Conservation (phyloP, 2,329 filamentous ascomycete genomes). For the Podosphaera xanthii region DNA sequence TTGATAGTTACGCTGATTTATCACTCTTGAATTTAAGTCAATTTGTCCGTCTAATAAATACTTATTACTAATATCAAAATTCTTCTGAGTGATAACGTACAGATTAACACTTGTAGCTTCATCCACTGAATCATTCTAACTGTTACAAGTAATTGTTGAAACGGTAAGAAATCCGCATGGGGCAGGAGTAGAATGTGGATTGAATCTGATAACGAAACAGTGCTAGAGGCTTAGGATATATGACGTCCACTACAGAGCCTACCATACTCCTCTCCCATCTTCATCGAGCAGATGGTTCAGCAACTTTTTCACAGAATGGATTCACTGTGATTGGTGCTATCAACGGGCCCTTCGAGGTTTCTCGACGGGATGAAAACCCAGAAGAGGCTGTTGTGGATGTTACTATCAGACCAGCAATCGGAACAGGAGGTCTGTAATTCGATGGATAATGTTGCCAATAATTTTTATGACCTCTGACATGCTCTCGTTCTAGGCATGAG, state of each 20-base stretch:
- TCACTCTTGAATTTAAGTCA: no score
- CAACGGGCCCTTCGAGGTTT: conserved; percentile 82
- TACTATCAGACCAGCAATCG: conserved; percentile 63
- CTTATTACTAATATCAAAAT: no score
- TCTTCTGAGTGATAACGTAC: no score
- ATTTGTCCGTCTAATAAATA: no score
- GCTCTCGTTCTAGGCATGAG: conserved; percentile 28
- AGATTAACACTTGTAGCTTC: no score
- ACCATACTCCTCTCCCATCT: conserved; percentile 29
- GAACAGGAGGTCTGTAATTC: conserved; percentile 44
- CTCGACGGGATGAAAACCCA: conserved; percentile 69
- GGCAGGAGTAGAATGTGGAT: no score
- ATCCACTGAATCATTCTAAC: no score
- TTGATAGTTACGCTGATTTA: no score
- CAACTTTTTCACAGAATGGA: conserved; percentile 49
- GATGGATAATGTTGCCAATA: neutral
- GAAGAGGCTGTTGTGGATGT: conserved; percentile 85
- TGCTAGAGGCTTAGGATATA: conserved; percentile 9
- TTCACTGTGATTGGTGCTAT: conserved; percentile 69
- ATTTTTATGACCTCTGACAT: neutral
- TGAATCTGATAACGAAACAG: no score
- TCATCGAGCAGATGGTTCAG: conserved; percentile 56
- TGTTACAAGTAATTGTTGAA: no score
- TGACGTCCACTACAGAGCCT: conserved; percentile 26
- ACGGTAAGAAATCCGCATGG: no score